These are phyloP conservation scores for Lentinula novae-zelandiae DNA, from an alignment of 1,284 basidiomycete species.

Conservation along the genomic window DNA sequence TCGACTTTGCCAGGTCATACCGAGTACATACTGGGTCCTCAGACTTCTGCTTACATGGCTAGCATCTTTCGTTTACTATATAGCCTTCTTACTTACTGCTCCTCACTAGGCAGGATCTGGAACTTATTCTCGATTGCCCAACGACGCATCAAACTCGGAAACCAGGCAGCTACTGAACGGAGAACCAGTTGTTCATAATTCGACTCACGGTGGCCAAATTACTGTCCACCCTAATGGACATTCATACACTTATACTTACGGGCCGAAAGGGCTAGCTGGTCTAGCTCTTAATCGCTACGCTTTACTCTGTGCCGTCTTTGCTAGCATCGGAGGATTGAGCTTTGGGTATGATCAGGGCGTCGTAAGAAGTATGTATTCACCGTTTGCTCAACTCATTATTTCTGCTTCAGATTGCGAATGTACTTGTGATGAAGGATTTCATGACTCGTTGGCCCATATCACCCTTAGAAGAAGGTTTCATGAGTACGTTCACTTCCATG, in stretches of 20 bases:
- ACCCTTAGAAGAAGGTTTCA: slow-evolving; percentile 67
- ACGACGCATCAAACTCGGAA: not conserved
- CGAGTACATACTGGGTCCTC: no score
- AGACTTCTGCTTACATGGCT: not conserved
- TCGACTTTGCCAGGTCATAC: no score
- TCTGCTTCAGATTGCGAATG: slow-evolving; percentile 62
- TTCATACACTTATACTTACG: slow-evolving; percentile 64
- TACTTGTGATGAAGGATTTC: slow-evolving; percentile 81
- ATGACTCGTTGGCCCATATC: slow-evolving; percentile 59
- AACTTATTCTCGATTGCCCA: not conserved
- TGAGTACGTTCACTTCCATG: slow-evolving; percentile 49
- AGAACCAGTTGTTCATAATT: not conserved
- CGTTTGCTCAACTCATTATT: slow-evolving; percentile 17
- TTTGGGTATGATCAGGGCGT: slow-evolving; percentile 80
- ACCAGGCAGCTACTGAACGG: not conserved
- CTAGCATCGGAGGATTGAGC: slow-evolving; percentile 73
- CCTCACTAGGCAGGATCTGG: not conserved
- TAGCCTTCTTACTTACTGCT: not conserved
- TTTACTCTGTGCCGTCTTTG: slow-evolving; percentile 63
- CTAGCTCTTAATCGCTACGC: slow-evolving; percentile 62
- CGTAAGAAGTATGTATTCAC: slow-evolving; percentile 24
- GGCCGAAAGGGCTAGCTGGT: slow-evolving; percentile 59
- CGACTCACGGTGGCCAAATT: slow-evolving; percentile 19
- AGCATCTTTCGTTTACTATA: not conserved
- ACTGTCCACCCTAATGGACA: slow-evolving; percentile 34